Evolutionary conservation across 1,284 basidiomycete genomes (phyloP).

Genomic region (Schizophyllum amplum): DNA sequence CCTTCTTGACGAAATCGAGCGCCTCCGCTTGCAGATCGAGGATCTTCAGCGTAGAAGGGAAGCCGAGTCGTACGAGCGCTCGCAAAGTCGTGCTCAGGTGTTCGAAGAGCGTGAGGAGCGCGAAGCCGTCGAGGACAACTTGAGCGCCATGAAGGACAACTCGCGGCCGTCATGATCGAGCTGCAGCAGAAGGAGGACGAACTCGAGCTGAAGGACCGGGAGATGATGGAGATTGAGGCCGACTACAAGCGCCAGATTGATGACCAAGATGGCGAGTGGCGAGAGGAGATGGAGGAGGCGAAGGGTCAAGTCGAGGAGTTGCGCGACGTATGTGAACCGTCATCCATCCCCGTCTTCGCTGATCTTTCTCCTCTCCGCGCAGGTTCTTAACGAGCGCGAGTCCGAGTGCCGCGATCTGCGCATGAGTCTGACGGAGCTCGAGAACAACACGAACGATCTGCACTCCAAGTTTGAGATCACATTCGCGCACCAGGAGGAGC

Average conservation of each 20-base stretch:
- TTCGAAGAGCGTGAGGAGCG: slow-evolving; percentile 62
- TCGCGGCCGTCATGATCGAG: slow-evolving; percentile 73
- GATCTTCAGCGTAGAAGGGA: slow-evolving; percentile 53
- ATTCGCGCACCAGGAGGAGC: slow-evolving; percentile 63
- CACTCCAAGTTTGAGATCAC: slow-evolving; percentile 68
- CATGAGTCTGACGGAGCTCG: slow-evolving; percentile 63
- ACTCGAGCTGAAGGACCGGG: slow-evolving; percentile 61
- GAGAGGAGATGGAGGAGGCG: slow-evolving; percentile 68
- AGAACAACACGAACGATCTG: slow-evolving; percentile 59
- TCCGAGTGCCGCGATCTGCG: slow-evolving; percentile 67
- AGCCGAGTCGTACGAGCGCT: slow-evolving; percentile 56
- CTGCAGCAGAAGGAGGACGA: slow-evolving; percentile 79
- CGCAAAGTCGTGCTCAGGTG: slow-evolving; percentile 60
- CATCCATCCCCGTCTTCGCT: not conserved
- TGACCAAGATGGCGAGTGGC: slow-evolving; percentile 69
- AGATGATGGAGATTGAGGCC: slow-evolving; percentile 59
- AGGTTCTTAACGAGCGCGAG: slow-evolving; percentile 71
- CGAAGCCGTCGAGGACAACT: slow-evolving; percentile 64
- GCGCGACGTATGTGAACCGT: slow-evolving; percentile 48
- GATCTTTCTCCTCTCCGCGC: slow-evolving; percentile 7
- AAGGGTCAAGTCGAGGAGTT: slow-evolving; percentile 65
- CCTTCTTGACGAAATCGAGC: slow-evolving; percentile 53
- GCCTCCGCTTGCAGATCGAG: slow-evolving; percentile 60
- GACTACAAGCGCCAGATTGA: slow-evolving; percentile 65
- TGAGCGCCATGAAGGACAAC: slow-evolving; percentile 68